Percentiles rank a stretch among this genome's conserved stretches.
Evolutionary conservation across 1,139 yeast species (phyloP).

Genomic region (Taphrina deformans): DNA sequence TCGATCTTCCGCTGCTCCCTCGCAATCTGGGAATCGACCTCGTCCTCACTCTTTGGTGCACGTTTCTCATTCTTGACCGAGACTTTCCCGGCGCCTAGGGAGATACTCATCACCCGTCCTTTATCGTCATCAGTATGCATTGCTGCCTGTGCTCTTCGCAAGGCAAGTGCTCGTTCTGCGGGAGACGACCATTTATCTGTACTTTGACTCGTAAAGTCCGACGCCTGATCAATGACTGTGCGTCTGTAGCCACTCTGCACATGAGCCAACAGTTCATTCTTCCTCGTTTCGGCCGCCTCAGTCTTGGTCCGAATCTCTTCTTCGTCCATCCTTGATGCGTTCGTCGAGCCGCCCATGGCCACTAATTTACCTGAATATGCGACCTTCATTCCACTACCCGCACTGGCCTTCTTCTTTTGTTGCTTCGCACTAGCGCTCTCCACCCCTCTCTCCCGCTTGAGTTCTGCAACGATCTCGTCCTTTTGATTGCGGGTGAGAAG

Average conservation of each 20-base stretch:
- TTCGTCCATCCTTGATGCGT: constrained; percentile 29
- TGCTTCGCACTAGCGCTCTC: constrained; percentile 22
- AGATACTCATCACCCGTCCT: constrained; percentile 33
- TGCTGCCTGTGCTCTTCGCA: constrained; percentile 79
- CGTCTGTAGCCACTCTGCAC: constrained; percentile 88
- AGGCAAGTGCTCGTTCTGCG: constrained; percentile 75
- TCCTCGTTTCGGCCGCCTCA: constrained; percentile 35
- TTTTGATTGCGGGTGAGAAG: constrained; percentile 30
- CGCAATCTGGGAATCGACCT: constrained; percentile 20
- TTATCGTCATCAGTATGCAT: constrained; percentile 42
- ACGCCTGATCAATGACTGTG: constrained; percentile 90
- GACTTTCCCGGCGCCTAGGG: constrained; percentile 31
- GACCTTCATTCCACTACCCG: constrained; percentile 22
- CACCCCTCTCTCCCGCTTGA: constrained; percentile 32
- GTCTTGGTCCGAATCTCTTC: constrained; percentile 48
- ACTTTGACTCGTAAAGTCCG: constrained; percentile 69
- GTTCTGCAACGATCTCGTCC: constrained; percentile 31
- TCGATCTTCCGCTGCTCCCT: constrained; percentile 17
- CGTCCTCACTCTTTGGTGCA: constrained; percentile 18
- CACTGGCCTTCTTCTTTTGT: constrained; percentile 23
- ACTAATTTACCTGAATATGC: constrained; percentile 39
- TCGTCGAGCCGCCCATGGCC: constrained; percentile 23
- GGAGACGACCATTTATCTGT: constrained; percentile 79
- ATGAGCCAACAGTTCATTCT: constrained; percentile 57
- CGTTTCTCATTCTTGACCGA: constrained; percentile 19